These are phyloP conservation scores for Aspergillus tamarii DNA, from an alignment of 2,329 filamentous ascomycete species.

Conservation along the genomic window DNA sequence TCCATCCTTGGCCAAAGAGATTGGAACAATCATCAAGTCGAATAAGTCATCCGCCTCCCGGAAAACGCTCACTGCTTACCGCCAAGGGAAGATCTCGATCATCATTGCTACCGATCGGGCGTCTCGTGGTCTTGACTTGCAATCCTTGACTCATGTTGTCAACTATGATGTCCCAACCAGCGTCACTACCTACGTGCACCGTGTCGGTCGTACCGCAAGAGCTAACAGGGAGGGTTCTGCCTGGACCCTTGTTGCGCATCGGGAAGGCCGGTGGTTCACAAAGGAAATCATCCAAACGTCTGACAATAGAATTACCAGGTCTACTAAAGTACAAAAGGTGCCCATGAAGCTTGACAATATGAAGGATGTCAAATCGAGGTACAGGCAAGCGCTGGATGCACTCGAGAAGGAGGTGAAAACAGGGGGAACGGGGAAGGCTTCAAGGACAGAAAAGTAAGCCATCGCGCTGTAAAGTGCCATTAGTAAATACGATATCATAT, in stretches of 20 bases:
- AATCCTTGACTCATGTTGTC: constrained; percentile 77
- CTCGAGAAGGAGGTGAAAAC: constrained; percentile 42
- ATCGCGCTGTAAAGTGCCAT: background rate
- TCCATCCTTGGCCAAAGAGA: constrained; percentile 58
- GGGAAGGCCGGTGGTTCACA: constrained; percentile 91
- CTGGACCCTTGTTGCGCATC: constrained; percentile 82
- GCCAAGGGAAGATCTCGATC: constrained; percentile 65
- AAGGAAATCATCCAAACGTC: constrained; percentile 68
- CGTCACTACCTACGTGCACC: constrained; percentile 82
- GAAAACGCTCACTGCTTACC: constrained; percentile 69
- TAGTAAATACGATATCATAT: background rate
- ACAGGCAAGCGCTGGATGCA: constrained; percentile 37
- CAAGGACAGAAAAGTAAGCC: background rate
- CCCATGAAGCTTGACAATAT: constrained; percentile 33
- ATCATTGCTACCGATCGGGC: constrained; percentile 93
- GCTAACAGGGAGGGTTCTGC: constrained; percentile 75
- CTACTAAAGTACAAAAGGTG: constrained; percentile 33
- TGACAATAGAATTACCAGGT: constrained; percentile 38
- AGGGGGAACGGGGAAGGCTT: constrained; percentile 17
- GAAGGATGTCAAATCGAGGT: constrained; percentile 34
- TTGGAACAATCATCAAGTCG: constrained; percentile 76
- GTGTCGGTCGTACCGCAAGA: constrained; percentile 86
- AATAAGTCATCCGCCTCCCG: constrained; percentile 72
- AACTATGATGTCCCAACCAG: constrained; percentile 91
- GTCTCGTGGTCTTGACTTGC: constrained; percentile 84